Percentiles rank a stretch among this genome's conserved stretches.
phyloP scores from a whole-genome alignment of 768 basidiomycete genomes.

The Megacollybia marginata region DNA sequence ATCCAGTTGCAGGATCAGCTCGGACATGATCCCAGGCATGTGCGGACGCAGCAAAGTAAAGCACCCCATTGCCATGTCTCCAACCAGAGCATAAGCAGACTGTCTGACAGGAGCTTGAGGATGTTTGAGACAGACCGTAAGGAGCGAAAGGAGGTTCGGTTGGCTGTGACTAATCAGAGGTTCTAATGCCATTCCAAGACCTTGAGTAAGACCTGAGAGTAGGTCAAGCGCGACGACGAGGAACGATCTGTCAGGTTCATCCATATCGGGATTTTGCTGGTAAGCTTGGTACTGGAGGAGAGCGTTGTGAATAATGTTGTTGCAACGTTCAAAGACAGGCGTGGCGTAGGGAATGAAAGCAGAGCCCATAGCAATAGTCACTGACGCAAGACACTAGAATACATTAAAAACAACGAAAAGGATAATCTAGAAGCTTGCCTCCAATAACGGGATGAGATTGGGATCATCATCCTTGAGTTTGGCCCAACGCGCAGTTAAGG shows the following conservation, averaged over 20 bases:
- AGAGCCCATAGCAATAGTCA: slow-evolving; percentile 90
- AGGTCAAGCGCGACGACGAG: slow-evolving; percentile 97
- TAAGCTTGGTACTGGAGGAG: slow-evolving; percentile 82
- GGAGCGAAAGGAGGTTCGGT: slow-evolving; percentile 73
- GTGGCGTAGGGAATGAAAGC: slow-evolving; percentile 85
- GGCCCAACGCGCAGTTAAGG: slow-evolving; percentile 85
- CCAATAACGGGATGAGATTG: slow-evolving; percentile 89
- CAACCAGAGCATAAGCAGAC: slow-evolving; percentile 96
- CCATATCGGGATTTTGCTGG: slow-evolving; percentile 82
- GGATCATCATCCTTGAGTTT: slow-evolving; percentile 86
- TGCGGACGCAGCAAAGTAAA: slow-evolving; percentile 80
- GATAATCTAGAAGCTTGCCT: slow-evolving; percentile 44
- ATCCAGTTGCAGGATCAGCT: slow-evolving; percentile 84
- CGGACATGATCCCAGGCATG: slow-evolving; percentile 84
- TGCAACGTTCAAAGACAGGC: slow-evolving; percentile 90
- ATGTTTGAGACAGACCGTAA: slow-evolving; percentile 89
- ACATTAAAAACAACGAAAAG: neutral
- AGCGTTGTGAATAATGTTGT: slow-evolving; percentile 73
- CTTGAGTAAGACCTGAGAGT: slow-evolving; percentile 92
- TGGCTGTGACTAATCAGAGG: slow-evolving; percentile 59
- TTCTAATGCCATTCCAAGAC: slow-evolving; percentile 74
- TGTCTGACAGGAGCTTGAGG: slow-evolving; percentile 94
- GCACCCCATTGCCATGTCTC: slow-evolving; percentile 96
- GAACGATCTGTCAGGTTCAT: slow-evolving; percentile 96
- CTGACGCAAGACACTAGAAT: slow-evolving; percentile 87